Percentiles rank a stretch among this genome's conserved stretches.
These are phyloP conservation scores for Clonostachys sp. DNA, from an alignment of 2,329 filamentous ascomycete species.

Conservation along the genomic window DNA sequence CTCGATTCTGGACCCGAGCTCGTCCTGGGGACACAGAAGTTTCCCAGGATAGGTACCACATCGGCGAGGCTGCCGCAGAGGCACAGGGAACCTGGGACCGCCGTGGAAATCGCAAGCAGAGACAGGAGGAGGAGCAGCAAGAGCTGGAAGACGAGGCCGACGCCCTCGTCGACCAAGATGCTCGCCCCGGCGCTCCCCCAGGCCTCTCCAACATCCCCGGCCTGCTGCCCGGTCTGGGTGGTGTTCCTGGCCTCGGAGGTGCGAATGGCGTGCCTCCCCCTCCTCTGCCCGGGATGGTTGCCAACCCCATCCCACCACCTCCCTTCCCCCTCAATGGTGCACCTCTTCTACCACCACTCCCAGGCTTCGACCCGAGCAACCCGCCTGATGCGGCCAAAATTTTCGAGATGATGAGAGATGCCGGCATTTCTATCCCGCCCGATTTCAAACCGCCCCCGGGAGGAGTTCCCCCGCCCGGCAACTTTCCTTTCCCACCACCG, in stretches of 20 bases:
- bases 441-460: conserved; percentile 30
- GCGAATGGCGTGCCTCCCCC: conserved; percentile 30
- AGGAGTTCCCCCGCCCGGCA: conserved; percentile 23
- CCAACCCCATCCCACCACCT: conserved; percentile 22
- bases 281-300: conserved; percentile 25
- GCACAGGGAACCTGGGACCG: conserved; percentile 93
- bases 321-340: conserved; percentile 42
- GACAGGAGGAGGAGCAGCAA: conserved; percentile 89
- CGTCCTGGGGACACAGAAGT: conserved; percentile 83
- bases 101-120: conserved; percentile 69
- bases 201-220: conserved; percentile 57
- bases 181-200: conserved; percentile 30
- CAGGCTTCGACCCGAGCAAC: conserved; percentile 53
- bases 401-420: conserved; percentile 61
- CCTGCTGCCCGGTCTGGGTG: conserved; percentile 37
- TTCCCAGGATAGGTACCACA: conserved; percentile 89
- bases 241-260: conserved; percentile 46
- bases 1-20: conserved; percentile 91
- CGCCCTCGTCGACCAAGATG: conserved; percentile 84
- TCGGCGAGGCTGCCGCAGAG: conserved; percentile 89
- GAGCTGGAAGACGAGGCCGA: conserved; percentile 92
- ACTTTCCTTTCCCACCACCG: conserved; percentile 24
- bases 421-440: conserved; percentile 56
- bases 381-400: conserved; percentile 58
- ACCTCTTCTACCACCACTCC: conserved; percentile 36